Evolutionary conservation across 345 rosid genomes (phyloP).

Genomic region (Populus alba): DNA sequence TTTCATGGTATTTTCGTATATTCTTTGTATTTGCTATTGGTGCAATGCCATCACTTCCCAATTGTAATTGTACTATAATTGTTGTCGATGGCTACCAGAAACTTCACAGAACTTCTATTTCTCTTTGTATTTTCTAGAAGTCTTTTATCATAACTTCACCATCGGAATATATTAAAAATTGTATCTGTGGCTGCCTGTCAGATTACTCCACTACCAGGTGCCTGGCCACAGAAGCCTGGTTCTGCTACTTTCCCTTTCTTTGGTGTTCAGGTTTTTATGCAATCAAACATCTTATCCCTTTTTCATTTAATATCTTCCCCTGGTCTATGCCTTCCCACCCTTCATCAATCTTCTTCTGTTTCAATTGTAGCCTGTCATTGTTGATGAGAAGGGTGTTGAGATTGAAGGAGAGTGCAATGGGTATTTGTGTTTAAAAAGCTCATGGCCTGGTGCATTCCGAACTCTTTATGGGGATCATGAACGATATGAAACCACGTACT

Average conservation of each 20-base stretch:
- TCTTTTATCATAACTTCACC: neutral
- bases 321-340: neutral
- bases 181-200: constrained; percentile 33
- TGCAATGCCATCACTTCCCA: neutral
- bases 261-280: constrained; percentile 77
- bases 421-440: constrained; percentile 76
- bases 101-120: constrained; percentile 49
- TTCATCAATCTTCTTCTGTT: constrained; percentile 11
- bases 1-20: constrained; percentile 60
- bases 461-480: constrained; percentile 98
- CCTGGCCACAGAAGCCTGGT: constrained; percentile 99
- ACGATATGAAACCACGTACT: constrained; percentile 94
- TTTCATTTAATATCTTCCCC: neutral
- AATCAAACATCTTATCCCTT: neutral
- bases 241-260: constrained; percentile 99
- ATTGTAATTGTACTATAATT: neutral
- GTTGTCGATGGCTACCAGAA: constrained; percentile 59
- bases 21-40: neutral
- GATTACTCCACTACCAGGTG: constrained; percentile 97
- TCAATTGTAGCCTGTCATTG: constrained; percentile 68
- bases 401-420: constrained; percentile 95
- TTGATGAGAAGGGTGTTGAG: constrained; percentile 96
- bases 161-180: neutral
- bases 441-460: constrained; percentile 99
- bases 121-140: neutral